Evolutionary conservation across 2,329 filamentous ascomycete genomes (phyloP).

Genomic region (Penicillium capsulatum): DNA sequence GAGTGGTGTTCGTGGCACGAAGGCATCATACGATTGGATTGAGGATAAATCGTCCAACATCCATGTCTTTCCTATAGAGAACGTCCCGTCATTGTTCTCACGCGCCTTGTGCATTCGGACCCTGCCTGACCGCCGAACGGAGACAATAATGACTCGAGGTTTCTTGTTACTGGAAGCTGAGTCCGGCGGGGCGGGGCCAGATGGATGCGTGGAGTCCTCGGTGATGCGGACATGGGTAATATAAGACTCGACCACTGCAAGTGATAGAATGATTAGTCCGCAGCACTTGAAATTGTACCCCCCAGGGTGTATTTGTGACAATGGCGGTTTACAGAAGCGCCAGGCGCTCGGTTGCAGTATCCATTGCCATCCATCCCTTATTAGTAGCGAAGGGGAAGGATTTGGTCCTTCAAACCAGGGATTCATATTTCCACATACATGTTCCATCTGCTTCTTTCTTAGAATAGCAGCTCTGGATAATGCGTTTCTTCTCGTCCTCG

Average conservation of each 20-base stretch:
- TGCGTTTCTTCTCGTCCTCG: conserved; percentile 93
- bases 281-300: too few species aligned
- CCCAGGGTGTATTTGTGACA: neutral
- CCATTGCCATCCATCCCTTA: conserved; percentile 7
- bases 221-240: conserved; percentile 93
- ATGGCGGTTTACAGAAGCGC: neutral
- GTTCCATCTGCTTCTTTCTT: conserved; percentile 85
- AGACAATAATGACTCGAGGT: conserved; percentile 83
- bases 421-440: conserved; percentile 53
- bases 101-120: conserved; percentile 96
- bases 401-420: conserved; percentile 4
- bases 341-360: conserved; percentile 3
- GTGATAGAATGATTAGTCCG: conserved; percentile 18
- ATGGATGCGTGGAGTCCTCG: conserved; percentile 80
- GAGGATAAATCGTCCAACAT: conserved; percentile 81
- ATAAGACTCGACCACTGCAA: conserved; percentile 78
- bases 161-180: conserved; percentile 75
- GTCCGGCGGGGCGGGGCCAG: conserved; percentile 75
- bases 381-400: conserved; percentile 8
- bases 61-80: conserved; percentile 98
- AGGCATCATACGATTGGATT: conserved; percentile 75
- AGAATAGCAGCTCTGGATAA: conserved; percentile 89
- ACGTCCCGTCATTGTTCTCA: conserved; percentile 88
- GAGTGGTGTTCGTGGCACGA: conserved; percentile 54
- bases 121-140: conserved; percentile 84